Evolutionary conservation across 75 land plant species (phyloP), one percentile per base, ranked within the genome.

Genomic region (Picea sitchensis): DNA sequence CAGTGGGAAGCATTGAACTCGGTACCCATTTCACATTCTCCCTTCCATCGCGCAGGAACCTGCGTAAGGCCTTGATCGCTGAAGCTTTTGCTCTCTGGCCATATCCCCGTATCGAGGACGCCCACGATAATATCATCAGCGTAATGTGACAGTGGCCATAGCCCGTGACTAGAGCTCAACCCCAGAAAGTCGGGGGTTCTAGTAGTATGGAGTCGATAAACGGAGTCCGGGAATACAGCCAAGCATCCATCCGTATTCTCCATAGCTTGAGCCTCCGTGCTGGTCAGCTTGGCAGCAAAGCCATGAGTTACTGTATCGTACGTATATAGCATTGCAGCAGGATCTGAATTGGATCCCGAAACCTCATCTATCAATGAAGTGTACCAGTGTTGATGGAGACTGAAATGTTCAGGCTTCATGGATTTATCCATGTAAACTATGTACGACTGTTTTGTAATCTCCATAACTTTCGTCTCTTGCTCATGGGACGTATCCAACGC

Each of bases 41-140:
- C 93, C 62, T 86, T 89, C 93, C 93, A 92, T n/a, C 85, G 73
- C n/a, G 77, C 14, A 2, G 93, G 93, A 0, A 47, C 12, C 9
- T 4, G 56, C 8, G 2, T 20, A 21, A 73, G 56, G 59, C 87
- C 77, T 13, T 57, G 20, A 61, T 69, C 87, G 59, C 44, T 47
- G 86, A 86, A 86, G 82, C 87, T 86, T 17, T 81, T 58, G 78
- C 87, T 78, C 79, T 91, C 89, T 2, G 91, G 91, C 93, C 93
- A 91, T 8, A 89, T 9, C 14, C 81, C 80, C 0, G 80, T 76
- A 51, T 79, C 89, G 20, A 93, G 65, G 1, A 88, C 14, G 38
- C 95, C 95, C 44, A 92, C 83, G 38, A 92, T 87, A n/a, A 91
- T 81, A 17, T 81, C 87, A 14, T 78, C 21, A 3, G 88, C 92